phyloP scores from a whole-genome alignment of 2,329 filamentous ascomycete genomes.

The Neonectria coccinea region DNA sequence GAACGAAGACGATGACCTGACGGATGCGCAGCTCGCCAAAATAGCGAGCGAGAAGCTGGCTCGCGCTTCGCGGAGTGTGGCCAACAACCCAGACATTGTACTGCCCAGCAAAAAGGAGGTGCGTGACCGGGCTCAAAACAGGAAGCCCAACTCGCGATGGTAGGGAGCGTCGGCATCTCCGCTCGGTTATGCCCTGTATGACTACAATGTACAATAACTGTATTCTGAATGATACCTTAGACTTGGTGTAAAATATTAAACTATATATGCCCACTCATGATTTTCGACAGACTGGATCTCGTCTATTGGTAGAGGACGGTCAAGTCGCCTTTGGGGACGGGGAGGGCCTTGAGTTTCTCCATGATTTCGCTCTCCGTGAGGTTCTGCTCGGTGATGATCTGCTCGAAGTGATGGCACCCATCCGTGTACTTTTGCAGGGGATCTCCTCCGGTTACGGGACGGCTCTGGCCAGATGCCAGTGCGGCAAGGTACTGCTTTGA shows the following conservation, averaged over 20 bases:
- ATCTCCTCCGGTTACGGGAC: constrained; percentile 56
- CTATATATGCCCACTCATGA: constrained; percentile 24
- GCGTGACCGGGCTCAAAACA: constrained; percentile 41
- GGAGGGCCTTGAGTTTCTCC: constrained; percentile 71
- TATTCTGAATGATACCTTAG: constrained; percentile 47
- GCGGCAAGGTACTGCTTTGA: constrained; percentile 71
- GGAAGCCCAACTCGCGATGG: constrained; percentile 25
- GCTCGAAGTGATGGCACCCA: constrained; percentile 81
- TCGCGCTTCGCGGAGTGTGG: constrained; percentile 45
- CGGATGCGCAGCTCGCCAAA: constrained; percentile 45
- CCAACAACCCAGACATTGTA: constrained; percentile 57
- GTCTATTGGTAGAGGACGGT: constrained; percentile 64
- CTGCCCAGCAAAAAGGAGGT: constrained; percentile 53
- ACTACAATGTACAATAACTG: constrained; percentile 47
- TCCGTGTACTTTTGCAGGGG: constrained; percentile 77
- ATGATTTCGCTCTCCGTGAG: constrained; percentile 77
- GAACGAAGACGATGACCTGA: constrained; percentile 45
- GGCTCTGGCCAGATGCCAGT: constrained; percentile 65
- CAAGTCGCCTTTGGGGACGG: constrained; percentile 63
- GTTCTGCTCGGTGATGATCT: constrained; percentile 82
- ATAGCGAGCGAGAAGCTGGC: constrained; percentile 37
- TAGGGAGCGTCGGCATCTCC: constrained; percentile 2
- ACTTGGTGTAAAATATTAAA: constrained; percentile 39
- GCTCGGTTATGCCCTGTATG: constrained; percentile 34
- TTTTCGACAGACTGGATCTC: constrained; percentile 10